Evolutionary conservation across 768 basidiomycete genomes (phyloP).

Genomic region (Gloeopeniophorella convolvens): DNA sequence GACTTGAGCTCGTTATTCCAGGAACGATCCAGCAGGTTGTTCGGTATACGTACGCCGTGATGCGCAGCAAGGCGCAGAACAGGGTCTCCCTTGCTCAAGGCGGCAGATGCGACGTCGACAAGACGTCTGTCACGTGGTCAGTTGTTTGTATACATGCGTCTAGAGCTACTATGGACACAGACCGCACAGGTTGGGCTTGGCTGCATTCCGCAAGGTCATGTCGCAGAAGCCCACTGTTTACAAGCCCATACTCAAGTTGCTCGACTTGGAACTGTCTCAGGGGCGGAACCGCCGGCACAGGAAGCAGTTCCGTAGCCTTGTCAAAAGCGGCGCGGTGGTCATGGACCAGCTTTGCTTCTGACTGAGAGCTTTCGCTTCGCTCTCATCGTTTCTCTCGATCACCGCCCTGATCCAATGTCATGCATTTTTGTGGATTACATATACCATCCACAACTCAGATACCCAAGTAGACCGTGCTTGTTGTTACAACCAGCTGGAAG

Average conservation of each 20-base stretch:
- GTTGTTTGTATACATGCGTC: no score
- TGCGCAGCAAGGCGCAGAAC: conserved; percentile 40
- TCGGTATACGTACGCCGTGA: conserved; percentile 45
- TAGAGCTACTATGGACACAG: no score
- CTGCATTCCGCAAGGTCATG: conserved; percentile 70
- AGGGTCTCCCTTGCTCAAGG: conserved; percentile 34
- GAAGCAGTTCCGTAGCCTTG: conserved; percentile 41
- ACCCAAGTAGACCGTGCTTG: no score
- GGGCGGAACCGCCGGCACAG: conserved; percentile 38
- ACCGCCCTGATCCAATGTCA: no score
- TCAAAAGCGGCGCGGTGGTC: conserved; percentile 38
- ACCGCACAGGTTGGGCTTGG: conserved; percentile 69
- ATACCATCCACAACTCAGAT: background rate
- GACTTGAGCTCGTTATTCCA: conserved; percentile 25
- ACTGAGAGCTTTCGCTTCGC: background rate
- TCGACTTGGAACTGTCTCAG: conserved; percentile 46
- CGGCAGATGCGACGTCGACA: conserved; percentile 41
- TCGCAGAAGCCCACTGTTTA: conserved; percentile 47
- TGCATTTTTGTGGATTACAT: background rate
- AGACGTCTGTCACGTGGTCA: conserved; percentile 56
- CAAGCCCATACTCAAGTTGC: conserved; percentile 36
- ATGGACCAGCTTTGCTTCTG: conserved; percentile 24
- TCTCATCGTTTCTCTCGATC: no score
- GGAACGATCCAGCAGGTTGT: conserved; percentile 61
- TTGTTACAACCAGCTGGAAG: no score